A percentile compares a stretch with the other conserved stretches of the same genome.
phyloP scores from a whole-genome alignment of 2,329 filamentous ascomycete species.

The Thelonectria discophora region DNA sequence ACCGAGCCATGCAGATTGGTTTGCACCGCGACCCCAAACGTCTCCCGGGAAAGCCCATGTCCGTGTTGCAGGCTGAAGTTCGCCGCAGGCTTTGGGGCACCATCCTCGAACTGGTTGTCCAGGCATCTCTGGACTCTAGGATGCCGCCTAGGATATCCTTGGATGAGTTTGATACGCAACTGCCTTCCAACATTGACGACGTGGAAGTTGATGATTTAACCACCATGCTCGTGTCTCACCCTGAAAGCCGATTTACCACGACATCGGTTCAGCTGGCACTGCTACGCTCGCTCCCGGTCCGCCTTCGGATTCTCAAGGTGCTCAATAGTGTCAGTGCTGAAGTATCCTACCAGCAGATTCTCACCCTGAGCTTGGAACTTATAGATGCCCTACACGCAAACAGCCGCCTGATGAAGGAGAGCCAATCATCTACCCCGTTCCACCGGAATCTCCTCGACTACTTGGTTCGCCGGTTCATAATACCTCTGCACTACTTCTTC shows the following conservation, averaged over 20 bases:
- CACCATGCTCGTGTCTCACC: background rate
- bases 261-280: constrained; percentile 50
- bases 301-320: constrained; percentile 47
- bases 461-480: constrained; percentile 62
- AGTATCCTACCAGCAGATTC: constrained; percentile 47
- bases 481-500: constrained; percentile 63
- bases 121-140: constrained; percentile 50
- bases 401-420: constrained; percentile 32
- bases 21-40: constrained; percentile 54
- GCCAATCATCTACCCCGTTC: constrained; percentile 44
- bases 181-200: constrained; percentile 48
- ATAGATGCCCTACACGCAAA: constrained; percentile 38
- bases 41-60: constrained; percentile 44
- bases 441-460: constrained; percentile 61
- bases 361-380: constrained; percentile 48
- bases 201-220: constrained; percentile 11
- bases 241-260: constrained; percentile 33
- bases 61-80: constrained; percentile 49
- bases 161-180: constrained; percentile 52
- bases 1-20: constrained; percentile 56
- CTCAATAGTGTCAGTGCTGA: constrained; percentile 48
- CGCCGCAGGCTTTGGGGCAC: constrained; percentile 56
- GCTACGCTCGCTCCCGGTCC: constrained; percentile 47
- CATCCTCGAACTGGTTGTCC: constrained; percentile 51
- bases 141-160: constrained; percentile 52